Evolutionary conservation across 2,329 filamentous ascomycete species (phyloP).

Genomic region (Trichoderma simmonsii): DNA sequence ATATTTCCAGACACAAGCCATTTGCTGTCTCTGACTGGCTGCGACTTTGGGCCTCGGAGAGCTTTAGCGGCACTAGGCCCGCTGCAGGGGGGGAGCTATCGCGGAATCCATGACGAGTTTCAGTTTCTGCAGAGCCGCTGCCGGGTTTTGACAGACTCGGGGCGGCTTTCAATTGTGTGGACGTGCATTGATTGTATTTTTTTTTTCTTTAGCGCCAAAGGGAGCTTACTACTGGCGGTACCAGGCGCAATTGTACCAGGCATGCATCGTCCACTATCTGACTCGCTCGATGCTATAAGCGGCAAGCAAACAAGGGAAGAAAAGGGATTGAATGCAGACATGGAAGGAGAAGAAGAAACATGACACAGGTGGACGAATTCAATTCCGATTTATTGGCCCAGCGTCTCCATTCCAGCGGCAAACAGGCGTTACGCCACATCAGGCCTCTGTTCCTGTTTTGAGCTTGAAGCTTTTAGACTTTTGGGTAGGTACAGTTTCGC

Average conservation of each 20-base stretch:
- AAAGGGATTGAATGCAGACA: neutral
- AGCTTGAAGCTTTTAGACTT: neutral
- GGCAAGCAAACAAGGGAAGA: neutral
- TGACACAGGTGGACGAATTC: neutral
- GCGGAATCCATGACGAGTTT: neutral
- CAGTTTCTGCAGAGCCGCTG: slow-evolving; percentile 4
- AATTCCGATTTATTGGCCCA: neutral
- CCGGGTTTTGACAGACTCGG: neutral
- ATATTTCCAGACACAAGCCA: neutral
- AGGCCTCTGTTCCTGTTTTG: slow-evolving; percentile 5
- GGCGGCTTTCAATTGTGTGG: neutral
- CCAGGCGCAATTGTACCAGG: neutral
- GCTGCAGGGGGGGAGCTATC: neutral
- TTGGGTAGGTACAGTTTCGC: neutral
- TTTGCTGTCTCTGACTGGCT: slow-evolving; percentile 4
- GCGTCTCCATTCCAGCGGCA: neutral
- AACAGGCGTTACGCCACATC: slow-evolving; percentile 7
- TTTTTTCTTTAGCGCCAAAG: neutral
- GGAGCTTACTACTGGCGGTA: neutral
- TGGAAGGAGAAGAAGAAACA: neutral
- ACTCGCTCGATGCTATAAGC: neutral
- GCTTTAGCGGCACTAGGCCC: slow-evolving; percentile 6
- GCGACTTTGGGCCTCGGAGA: neutral
- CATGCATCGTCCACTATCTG: neutral
- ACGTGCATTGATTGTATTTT: neutral